A percentile compares a stretch with the other conserved stretches of the same genome.
Evolutionary conservation across 2,329 filamentous ascomycete species (phyloP).

Genomic region (Epichloe hybrida): DNA sequence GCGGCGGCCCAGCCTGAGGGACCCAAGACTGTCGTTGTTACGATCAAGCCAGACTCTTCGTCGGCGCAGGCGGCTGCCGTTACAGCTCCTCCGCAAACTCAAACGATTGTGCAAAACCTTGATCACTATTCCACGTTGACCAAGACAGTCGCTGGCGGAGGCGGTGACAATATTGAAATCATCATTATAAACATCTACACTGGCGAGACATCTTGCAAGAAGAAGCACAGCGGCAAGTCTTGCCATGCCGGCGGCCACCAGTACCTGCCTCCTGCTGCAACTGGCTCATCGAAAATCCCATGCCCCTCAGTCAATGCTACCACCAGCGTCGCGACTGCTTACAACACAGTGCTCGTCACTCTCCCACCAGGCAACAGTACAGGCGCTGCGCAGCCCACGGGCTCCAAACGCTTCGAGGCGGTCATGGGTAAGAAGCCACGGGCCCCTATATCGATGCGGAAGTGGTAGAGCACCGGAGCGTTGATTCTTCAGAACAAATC

Average conservation of each 20-base stretch:
- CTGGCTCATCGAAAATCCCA: slow-evolving; percentile 8
- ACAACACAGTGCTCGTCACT: slow-evolving; percentile 24
- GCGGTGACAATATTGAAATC: slow-evolving; percentile 17
- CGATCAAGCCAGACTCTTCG: slow-evolving; percentile 4
- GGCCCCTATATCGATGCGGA: not conserved
- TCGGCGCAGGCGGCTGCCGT: slow-evolving; percentile 9
- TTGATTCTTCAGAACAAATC: not conserved
- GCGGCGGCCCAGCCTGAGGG: not conserved
- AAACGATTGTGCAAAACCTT: slow-evolving; percentile 6
- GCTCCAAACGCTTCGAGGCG: not conserved
- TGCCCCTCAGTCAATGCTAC: slow-evolving; percentile 13
- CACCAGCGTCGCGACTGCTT: slow-evolving; percentile 20
- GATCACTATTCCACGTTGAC: slow-evolving; percentile 13
- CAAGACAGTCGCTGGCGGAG: slow-evolving; percentile 10
- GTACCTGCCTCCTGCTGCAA: not conserved
- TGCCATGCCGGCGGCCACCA: slow-evolving; percentile 8
- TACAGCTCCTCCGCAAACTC: slow-evolving; percentile 11
- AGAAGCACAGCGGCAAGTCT: slow-evolving; percentile 14
- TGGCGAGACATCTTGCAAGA: slow-evolving; percentile 16
- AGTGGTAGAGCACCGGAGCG: not conserved
- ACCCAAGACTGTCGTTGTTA: slow-evolving; percentile 9
- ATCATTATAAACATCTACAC: slow-evolving; percentile 19
- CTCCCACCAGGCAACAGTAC: slow-evolving; percentile 6
- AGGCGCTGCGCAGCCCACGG: not conserved
- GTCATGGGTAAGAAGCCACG: slow-evolving; percentile 1